Conservation (phyloP, 352 stramenopile species). For the Chrysophaeum taylorii region DNA sequence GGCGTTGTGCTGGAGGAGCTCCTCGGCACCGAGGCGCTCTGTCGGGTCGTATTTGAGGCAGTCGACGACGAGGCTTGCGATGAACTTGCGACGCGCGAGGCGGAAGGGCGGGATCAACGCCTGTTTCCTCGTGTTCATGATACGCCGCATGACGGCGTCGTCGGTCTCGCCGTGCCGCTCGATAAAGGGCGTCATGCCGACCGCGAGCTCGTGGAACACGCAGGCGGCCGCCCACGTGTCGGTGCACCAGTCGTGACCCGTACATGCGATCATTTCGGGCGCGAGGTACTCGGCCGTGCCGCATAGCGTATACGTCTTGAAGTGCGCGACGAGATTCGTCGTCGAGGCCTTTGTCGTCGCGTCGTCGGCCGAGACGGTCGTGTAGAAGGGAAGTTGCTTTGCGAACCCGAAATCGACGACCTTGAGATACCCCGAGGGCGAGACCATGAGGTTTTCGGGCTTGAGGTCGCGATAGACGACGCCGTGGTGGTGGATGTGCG, state of each 20-base stretch:
- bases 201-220: neutral
- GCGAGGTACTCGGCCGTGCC: constrained; percentile 68
- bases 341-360: constrained; percentile 65
- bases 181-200: neutral
- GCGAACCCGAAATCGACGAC: constrained; percentile 83
- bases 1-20: neutral
- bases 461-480: constrained; percentile 68
- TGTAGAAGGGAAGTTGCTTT: constrained; percentile 33
- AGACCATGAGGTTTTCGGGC: constrained; percentile 90
- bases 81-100: neutral
- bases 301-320: constrained; percentile 33
- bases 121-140: too few relatives aligned
- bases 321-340: constrained; percentile 66
- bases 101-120: neutral
- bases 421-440: constrained; percentile 76
- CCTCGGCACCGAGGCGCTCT: neutral
- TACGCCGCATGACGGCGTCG: neutral
- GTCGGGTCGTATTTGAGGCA: constrained; percentile 1
- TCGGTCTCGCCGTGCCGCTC: neutral
- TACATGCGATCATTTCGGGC: constrained; percentile 60
- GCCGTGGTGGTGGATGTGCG: constrained; percentile 63
- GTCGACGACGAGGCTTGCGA: neutral
- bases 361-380: constrained; percentile 53
- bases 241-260: constrained; percentile 20
- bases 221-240: constrained; percentile 11